Evolutionary conservation across 202 grass and related monocot genomes (phyloP).

Genomic region (Zizania palustris): DNA sequence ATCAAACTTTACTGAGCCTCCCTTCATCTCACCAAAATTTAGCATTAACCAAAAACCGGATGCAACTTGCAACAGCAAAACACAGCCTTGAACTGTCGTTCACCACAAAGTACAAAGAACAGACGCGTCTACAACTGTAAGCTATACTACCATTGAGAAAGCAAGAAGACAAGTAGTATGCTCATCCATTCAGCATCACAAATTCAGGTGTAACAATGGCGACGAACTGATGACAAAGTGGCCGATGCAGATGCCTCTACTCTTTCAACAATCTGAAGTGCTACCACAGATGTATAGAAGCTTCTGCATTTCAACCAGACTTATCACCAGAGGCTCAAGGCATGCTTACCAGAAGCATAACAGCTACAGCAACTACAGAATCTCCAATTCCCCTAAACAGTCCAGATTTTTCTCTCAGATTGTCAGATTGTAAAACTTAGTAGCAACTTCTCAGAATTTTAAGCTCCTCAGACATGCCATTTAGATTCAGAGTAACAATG

Average conservation of each 20-base stretch:
- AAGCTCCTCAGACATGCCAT: no score
- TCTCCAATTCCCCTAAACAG: no score
- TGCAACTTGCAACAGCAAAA: no score
- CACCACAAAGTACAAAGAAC: background rate
- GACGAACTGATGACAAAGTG: background rate
- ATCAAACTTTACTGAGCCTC: no score
- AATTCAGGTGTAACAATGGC: background rate
- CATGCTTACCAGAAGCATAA: no score
- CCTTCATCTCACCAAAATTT: no score
- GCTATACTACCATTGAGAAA: background rate
- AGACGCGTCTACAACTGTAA: background rate
- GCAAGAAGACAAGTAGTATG: background rate
- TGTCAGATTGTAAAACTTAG: no score
- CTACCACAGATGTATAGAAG: background rate
- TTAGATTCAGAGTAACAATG: background rate
- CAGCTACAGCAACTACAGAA: no score
- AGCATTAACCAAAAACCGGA: no score
- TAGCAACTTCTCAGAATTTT: no score
- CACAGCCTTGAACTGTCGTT: background rate
- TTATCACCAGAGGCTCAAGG: background rate
- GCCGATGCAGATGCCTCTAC: background rate
- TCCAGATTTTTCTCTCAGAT: no score
- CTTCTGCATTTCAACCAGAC: conserved; percentile 1
- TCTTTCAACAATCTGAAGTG: background rate
- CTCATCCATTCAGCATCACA: background rate